A percentile compares a stretch with the other conserved stretches of the same genome.
These are phyloP conservation scores for Termitomyces sp. DNA, from an alignment of 768 basidiomycete genomes.

Conservation along the genomic window DNA sequence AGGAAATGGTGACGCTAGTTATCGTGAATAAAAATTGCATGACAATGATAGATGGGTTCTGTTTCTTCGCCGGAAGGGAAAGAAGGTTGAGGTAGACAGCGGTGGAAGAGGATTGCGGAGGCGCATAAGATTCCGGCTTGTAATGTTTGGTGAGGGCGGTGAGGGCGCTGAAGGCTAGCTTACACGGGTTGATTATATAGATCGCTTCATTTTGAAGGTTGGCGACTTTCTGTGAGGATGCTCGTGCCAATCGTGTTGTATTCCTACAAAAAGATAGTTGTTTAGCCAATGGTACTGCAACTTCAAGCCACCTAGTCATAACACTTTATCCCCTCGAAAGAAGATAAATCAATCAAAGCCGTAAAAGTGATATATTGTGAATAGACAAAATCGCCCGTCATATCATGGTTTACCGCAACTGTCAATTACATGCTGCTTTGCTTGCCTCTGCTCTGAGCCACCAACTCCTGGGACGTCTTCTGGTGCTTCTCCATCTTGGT, in stretches of 20 bases:
- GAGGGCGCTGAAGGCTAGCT: constrained; percentile 17
- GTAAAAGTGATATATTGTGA: neutral
- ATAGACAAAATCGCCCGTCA: neutral
- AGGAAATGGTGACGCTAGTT: constrained; percentile 11
- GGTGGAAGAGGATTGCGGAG: constrained; percentile 8
- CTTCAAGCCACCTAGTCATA: neutral
- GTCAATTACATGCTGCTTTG: constrained; percentile 69
- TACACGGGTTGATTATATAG: too few relatives aligned
- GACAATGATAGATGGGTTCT: constrained; percentile 4
- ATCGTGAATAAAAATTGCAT: constrained; percentile 23
- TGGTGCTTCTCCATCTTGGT: constrained; percentile 80
- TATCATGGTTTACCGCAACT: constrained; percentile 56
- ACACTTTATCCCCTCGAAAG: too few relatives aligned
- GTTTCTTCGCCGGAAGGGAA: constrained; percentile 22
- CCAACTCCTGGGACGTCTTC: constrained; percentile 89
- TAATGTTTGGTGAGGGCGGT: constrained; percentile 15
- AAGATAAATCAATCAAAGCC: neutral
- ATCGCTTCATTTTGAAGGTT: neutral
- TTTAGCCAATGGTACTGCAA: neutral
- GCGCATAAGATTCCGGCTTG: constrained; percentile 29
- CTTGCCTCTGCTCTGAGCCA: constrained; percentile 81
- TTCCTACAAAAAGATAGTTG: too few relatives aligned
- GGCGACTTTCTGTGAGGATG: neutral
- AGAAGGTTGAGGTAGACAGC: neutral
- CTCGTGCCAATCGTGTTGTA: neutral